phyloP scores from a whole-genome alignment of 495 filamentous ascomycete species.

The Rostrohypoxylon terebratum region DNA sequence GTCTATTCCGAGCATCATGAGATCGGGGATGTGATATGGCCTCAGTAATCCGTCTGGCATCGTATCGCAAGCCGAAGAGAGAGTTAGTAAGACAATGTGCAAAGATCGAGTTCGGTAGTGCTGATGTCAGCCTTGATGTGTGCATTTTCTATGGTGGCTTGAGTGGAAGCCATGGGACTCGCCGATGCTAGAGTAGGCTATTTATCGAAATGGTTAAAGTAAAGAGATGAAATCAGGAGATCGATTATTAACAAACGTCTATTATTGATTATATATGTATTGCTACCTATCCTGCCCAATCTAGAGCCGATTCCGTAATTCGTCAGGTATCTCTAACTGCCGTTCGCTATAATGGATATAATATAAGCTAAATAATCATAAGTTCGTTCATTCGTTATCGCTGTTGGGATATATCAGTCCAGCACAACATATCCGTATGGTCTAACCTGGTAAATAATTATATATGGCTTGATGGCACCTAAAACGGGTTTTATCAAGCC shows the following conservation, averaged over 20 bases:
- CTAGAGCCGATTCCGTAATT: slow-evolving; percentile 1
- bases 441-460: not conserved
- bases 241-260: not conserved
- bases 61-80: not conserved
- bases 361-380: slow-evolving; percentile 24
- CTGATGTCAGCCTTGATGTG: slow-evolving; percentile 35
- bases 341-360: not conserved
- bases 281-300: not conserved
- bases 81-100: not conserved
- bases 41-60: slow-evolving; percentile 2
- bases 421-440: slow-evolving; percentile 13
- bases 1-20: slow-evolving; percentile 20
- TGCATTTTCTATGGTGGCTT: slow-evolving; percentile 15
- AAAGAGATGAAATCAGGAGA: not conserved
- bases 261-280: slow-evolving; percentile 20
- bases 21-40: slow-evolving; percentile 6
- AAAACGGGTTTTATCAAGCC: slow-evolving; percentile 25
- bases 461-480: not conserved
- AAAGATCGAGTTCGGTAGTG: slow-evolving; percentile 11
- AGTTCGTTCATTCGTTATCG: slow-evolving; percentile 35
- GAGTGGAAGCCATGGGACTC: slow-evolving; percentile 17
- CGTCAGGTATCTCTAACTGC: not conserved
- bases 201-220: not conserved
- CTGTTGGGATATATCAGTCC: slow-evolving; percentile 9
- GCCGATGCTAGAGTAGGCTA: slow-evolving; percentile 17